Evolutionary conservation across 2,329 filamentous ascomycete genomes (phyloP).

Genomic region (Westerdykella sp.): DNA sequence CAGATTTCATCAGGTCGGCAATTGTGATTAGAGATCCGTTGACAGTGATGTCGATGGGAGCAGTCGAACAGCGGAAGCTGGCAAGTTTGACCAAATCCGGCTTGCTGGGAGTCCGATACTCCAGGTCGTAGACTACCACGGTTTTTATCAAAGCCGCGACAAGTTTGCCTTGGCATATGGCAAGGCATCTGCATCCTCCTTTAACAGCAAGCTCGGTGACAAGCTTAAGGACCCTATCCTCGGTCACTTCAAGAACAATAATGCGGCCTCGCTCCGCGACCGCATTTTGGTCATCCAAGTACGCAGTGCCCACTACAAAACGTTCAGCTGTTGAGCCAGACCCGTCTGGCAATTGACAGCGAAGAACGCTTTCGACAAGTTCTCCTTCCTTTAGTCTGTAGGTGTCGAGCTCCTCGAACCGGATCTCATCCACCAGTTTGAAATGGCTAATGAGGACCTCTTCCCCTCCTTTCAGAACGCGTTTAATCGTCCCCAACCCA

Average conservation of each 20-base stretch:
- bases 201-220: constrained; percentile 65
- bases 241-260: constrained; percentile 74
- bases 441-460: constrained; percentile 78
- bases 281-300: constrained; percentile 56
- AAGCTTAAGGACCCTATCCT: constrained; percentile 64
- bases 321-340: constrained; percentile 59
- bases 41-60: constrained; percentile 74
- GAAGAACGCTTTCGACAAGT: constrained; percentile 77
- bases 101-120: constrained; percentile 49
- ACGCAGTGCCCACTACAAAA: constrained; percentile 88
- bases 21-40: constrained; percentile 71
- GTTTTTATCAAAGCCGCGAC: constrained; percentile 89
- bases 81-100: constrained; percentile 62
- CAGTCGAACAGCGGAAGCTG: constrained; percentile 73
- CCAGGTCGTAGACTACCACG: constrained; percentile 54
- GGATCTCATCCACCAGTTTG: constrained; percentile 81
- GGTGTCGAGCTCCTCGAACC: constrained; percentile 72
- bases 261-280: constrained; percentile 63
- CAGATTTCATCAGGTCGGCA: constrained; percentile 88
- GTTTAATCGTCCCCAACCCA: constrained; percentile 76
- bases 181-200: constrained; percentile 74
- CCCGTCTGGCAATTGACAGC: constrained; percentile 62
- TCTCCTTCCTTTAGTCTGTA: constrained; percentile 62
- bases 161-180: constrained; percentile 64
- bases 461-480: constrained; percentile 62